Conservation (phyloP, 2,329 filamentous ascomycete species). For the Alternaria burnsii region DNA sequence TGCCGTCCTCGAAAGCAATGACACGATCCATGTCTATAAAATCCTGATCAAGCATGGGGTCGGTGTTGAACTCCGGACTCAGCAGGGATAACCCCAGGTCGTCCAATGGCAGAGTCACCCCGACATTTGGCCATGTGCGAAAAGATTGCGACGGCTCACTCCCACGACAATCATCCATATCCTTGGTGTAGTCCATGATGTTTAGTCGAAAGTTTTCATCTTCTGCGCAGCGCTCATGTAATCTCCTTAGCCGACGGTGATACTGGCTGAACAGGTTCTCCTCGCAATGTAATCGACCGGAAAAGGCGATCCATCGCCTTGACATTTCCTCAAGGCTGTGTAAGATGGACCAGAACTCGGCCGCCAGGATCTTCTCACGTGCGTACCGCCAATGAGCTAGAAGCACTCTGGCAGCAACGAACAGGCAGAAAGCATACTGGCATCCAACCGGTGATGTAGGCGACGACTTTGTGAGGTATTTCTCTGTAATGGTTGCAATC, state of each 20-base stretch:
- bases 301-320: not conserved
- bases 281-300: not conserved
- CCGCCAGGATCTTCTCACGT: not conserved
- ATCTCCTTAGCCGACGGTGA: not conserved
- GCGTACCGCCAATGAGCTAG: constrained; percentile 28
- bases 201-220: not conserved
- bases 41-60: constrained; percentile 22
- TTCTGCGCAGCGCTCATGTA: not conserved
- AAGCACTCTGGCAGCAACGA: constrained; percentile 30
- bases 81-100: not conserved
- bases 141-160: not conserved
- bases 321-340: not conserved
- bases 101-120: not conserved
- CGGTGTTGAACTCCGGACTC: not conserved
- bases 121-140: not conserved
- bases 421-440: constrained; percentile 30
- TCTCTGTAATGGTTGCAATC: constrained; percentile 30
- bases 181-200: not conserved
- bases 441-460: constrained; percentile 18
- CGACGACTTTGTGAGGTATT: constrained; percentile 26
- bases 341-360: not conserved
- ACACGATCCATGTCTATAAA: constrained; percentile 30
- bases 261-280: not conserved
- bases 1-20: constrained; percentile 29
- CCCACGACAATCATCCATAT: not conserved